These are phyloP conservation scores for Zelonia costaricensis DNA, from an alignment of 208 protist genomes.

Conservation along the genomic window DNA sequence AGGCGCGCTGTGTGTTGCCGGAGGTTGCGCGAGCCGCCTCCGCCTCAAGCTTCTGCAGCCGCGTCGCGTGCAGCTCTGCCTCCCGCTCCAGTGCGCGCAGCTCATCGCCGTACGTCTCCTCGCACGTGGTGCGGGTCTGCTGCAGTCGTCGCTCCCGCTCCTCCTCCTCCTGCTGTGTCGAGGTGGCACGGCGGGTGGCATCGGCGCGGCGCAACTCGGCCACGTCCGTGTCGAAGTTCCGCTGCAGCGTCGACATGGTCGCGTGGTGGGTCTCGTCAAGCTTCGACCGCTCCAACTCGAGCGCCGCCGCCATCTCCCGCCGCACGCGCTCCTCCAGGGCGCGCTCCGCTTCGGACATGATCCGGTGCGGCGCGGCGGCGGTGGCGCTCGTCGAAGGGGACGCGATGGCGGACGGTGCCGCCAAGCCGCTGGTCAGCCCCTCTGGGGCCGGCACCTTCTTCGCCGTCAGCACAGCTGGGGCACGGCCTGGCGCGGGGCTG, in stretches of 20 bases:
- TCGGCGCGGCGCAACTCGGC: slow-evolving; percentile 38
- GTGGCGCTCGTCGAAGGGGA: no score
- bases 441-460: background rate
- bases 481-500: background rate
- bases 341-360: slow-evolving; percentile 78
- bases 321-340: slow-evolving; percentile 74
- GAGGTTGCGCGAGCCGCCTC: slow-evolving; percentile 23
- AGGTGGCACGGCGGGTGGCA: slow-evolving; percentile 27
- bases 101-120: slow-evolving; percentile 41
- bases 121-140: slow-evolving; percentile 33
- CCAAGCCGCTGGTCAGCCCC: no score
- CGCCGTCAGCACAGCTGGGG: no score
- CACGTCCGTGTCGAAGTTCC: slow-evolving; percentile 47
- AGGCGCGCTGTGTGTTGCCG: slow-evolving; percentile 27
- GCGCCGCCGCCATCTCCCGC: slow-evolving; percentile 38
- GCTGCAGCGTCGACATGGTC: slow-evolving; percentile 39
- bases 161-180: slow-evolving; percentile 11
- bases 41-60: slow-evolving; percentile 36
- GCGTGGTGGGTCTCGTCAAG: slow-evolving; percentile 35
- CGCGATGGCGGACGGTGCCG: background rate
- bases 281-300: slow-evolving; percentile 52
- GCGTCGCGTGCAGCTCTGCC: slow-evolving; percentile 28
- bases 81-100: slow-evolving; percentile 39
- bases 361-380: slow-evolving; percentile 21
- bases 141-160: slow-evolving; percentile 25